phyloP scores from a whole-genome alignment of 805 yeast genomes.

The Saccharomyces jurei region DNA sequence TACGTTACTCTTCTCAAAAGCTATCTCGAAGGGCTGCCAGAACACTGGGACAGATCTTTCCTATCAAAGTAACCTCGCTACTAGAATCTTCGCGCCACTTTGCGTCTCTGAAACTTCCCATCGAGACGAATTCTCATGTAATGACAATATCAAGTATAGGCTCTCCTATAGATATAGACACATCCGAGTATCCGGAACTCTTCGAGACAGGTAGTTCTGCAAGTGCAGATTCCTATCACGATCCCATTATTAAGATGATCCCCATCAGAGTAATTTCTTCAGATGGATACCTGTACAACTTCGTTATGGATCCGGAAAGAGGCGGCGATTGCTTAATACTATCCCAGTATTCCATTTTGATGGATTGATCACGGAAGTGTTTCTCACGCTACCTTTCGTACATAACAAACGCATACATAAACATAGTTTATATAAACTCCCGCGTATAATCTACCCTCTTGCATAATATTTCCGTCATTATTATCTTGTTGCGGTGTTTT shows the following conservation, averaged over 20 bases:
- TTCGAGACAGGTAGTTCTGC: constrained; percentile 13
- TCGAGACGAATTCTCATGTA: constrained; percentile 11
- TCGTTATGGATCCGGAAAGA: constrained; percentile 61
- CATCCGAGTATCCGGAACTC: constrained; percentile 25
- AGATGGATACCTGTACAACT: constrained; percentile 74
- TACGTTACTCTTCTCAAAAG: constrained; percentile 69
- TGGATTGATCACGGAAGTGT: background rate
- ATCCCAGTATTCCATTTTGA: constrained; percentile 48
- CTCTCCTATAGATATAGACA: constrained; percentile 28
- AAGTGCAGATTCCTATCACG: background rate
- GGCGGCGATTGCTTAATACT: constrained; percentile 89
- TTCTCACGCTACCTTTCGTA: background rate
- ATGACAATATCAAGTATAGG: constrained; percentile 27
- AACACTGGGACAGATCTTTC: constrained; percentile 80
- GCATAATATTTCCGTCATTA: background rate
- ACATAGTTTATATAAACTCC: background rate
- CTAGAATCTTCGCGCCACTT: constrained; percentile 87
- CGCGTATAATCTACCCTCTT: background rate
- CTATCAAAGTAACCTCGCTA: constrained; percentile 66
- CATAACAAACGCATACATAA: background rate
- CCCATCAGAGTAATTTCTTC: constrained; percentile 62
- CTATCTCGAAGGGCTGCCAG: constrained; percentile 78
- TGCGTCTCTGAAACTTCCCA: constrained; percentile 75
- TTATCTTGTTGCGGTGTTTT: background rate
- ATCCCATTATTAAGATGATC: constrained; percentile 26